Conservation (phyloP, 2,329 filamentous ascomycete species). For the Cryphonectria naterciae region DNA sequence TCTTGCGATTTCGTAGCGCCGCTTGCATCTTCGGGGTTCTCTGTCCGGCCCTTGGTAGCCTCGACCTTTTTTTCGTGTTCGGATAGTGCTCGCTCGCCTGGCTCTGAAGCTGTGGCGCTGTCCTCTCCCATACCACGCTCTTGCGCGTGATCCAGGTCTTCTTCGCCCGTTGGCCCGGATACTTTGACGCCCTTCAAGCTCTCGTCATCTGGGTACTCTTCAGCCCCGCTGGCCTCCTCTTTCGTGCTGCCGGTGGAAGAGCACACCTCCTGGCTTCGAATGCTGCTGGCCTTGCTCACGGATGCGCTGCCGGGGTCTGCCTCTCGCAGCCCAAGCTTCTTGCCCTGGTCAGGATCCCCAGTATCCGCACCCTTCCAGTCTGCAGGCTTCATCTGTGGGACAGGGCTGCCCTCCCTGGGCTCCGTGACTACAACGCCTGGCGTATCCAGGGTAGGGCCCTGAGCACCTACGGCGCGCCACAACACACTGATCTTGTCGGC, state of each 20-base stretch:
- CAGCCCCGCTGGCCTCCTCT: slow-evolving; percentile 30
- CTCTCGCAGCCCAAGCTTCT: slow-evolving; percentile 69
- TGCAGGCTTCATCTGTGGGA: slow-evolving; percentile 70
- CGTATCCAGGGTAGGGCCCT: slow-evolving; percentile 33
- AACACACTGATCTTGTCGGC: slow-evolving; percentile 84
- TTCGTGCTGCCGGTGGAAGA: neutral
- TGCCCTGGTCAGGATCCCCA: slow-evolving; percentile 55
- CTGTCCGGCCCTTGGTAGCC: slow-evolving; percentile 22
- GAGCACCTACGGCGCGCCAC: slow-evolving; percentile 63
- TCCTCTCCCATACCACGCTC: neutral
- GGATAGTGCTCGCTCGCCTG: neutral
- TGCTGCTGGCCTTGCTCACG: slow-evolving; percentile 74
- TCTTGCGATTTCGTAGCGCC: slow-evolving; percentile 15
- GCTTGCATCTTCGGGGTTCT: slow-evolving; percentile 22
- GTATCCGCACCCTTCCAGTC: slow-evolving; percentile 72
- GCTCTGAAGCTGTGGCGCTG: neutral
- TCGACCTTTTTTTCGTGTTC: slow-evolving; percentile 27
- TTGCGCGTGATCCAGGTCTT: neutral
- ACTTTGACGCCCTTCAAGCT: slow-evolving; percentile 32
- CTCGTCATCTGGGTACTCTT: slow-evolving; percentile 34
- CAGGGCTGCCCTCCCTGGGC: slow-evolving; percentile 67
- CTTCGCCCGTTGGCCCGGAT: slow-evolving; percentile 13
- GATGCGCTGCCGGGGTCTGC: slow-evolving; percentile 67
- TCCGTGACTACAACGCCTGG: slow-evolving; percentile 59
- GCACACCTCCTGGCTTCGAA: slow-evolving; percentile 47